Evolutionary conservation across 129 eudicot species (phyloP).

Genomic region (Flaveria trinervia): DNA sequence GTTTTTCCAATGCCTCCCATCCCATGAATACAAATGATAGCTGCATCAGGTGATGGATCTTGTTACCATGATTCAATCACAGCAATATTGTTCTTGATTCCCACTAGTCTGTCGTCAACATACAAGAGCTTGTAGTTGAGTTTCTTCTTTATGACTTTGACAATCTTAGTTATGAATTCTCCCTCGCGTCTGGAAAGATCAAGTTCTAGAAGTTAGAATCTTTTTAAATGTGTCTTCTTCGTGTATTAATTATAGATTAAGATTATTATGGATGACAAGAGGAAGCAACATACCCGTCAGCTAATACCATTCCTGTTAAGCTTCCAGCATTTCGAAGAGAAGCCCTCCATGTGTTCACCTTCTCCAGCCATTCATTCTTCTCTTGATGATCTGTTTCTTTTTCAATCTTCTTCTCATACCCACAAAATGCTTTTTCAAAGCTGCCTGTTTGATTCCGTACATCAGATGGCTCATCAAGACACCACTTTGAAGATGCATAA

Average conservation of each 20-base stretch:
- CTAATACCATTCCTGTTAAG: conserved; percentile 25
- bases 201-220: background rate
- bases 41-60: conserved; percentile 7
- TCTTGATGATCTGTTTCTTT: conserved; percentile 7
- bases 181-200: background rate
- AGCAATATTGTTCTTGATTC: background rate
- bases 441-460: conserved; percentile 28
- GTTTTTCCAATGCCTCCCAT: conserved; percentile 44
- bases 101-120: conserved; percentile 8
- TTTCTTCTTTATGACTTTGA: conserved; percentile 2
- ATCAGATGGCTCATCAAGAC: conserved; percentile 27
- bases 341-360: conserved; percentile 18
- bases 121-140: background rate
- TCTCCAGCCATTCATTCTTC: conserved; percentile 12
- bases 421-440: conserved; percentile 22
- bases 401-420: conserved; percentile 5
- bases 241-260: too few species aligned
- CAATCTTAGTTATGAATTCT: background rate
- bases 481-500: conserved; percentile 23
- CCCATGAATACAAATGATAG: background rate
- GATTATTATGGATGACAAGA: too few species aligned
- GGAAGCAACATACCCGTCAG: conserved; percentile 10
- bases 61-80: conserved; percentile 17
- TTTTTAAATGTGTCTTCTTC: too few species aligned
- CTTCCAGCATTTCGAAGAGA: conserved; percentile 25